These are phyloP conservation scores for Rhizopogon sp. DNA, from an alignment of 768 basidiomycete species.

Conservation along the genomic window DNA sequence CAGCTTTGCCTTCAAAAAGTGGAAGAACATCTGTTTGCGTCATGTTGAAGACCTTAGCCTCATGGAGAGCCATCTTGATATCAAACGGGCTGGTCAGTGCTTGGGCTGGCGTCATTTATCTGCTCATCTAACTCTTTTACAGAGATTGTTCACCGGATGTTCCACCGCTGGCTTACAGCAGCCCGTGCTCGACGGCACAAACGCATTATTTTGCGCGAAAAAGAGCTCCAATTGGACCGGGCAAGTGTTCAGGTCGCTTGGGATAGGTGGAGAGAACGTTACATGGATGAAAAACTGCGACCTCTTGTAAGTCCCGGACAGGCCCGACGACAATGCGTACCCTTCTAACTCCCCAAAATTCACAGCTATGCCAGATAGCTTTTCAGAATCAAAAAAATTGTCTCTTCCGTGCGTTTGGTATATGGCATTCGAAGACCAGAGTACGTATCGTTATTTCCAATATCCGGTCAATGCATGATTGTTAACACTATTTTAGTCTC, in stretches of 20 bases:
- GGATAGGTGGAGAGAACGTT: slow-evolving; percentile 79
- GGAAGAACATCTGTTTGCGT: slow-evolving; percentile 56
- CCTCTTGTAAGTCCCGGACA: slow-evolving; percentile 47
- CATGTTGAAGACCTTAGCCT: slow-evolving; percentile 71
- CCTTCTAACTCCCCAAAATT: slow-evolving; percentile 4
- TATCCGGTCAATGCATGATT: neutral
- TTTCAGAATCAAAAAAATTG: slow-evolving; percentile 55
- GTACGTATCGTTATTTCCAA: slow-evolving; percentile 33
- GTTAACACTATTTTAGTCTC: slow-evolving; percentile 41
- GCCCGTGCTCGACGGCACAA: slow-evolving; percentile 60
- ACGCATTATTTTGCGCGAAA: slow-evolving; percentile 51
- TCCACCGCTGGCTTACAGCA: slow-evolving; percentile 63
- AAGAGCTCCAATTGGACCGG: slow-evolving; percentile 58
- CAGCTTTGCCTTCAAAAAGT: slow-evolving; percentile 61
- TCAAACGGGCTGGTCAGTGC: slow-evolving; percentile 69
- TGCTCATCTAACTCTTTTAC: slow-evolving; percentile 3
- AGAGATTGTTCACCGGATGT: slow-evolving; percentile 67
- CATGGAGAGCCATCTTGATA: slow-evolving; percentile 79
- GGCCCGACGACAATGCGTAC: neutral
- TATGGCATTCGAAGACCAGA: slow-evolving; percentile 73
- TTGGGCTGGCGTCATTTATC: neutral
- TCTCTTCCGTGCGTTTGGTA: slow-evolving; percentile 61
- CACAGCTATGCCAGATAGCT: slow-evolving; percentile 40
- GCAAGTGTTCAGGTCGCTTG: slow-evolving; percentile 51
- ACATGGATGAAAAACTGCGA: slow-evolving; percentile 56